A percentile compares a stretch with the other conserved stretches of the same genome.
phyloP scores from a whole-genome alignment of 2,329 filamentous ascomycete species.

The Aphanocladium album region DNA sequence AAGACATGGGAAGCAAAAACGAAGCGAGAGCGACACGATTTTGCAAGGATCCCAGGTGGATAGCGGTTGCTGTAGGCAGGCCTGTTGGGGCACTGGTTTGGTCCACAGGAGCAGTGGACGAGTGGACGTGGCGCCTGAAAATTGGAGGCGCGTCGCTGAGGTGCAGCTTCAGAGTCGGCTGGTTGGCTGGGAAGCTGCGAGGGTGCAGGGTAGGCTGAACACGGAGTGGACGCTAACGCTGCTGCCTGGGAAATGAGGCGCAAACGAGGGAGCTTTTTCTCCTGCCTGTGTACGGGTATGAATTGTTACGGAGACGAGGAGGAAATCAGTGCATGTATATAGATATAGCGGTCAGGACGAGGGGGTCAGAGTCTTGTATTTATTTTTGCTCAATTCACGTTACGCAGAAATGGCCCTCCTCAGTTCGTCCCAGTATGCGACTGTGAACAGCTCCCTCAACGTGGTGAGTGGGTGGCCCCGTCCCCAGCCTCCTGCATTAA shows the following conservation, averaged over 20 bases:
- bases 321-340: background rate
- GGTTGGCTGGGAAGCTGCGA: conserved; percentile 14
- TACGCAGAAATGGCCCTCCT: background rate
- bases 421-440: background rate
- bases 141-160: conserved; percentile 18
- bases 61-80: background rate
- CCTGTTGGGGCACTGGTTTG: background rate
- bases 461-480: background rate
- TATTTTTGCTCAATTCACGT: background rate
- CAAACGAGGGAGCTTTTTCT: background rate
- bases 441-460: background rate
- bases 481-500: background rate
- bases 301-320: background rate
- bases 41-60: conserved; percentile 7
- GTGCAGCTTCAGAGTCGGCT: background rate
- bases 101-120: background rate
- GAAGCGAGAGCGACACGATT: conserved; percentile 14
- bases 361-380: too few relatives aligned
- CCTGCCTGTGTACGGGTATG: too few relatives aligned
- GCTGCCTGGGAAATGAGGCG: conserved; percentile 21
- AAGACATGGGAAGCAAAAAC: conserved; percentile 23
- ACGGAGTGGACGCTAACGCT: conserved; percentile 3
- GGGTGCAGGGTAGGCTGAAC: conserved; percentile 10
- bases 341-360: too few relatives aligned
- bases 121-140: conserved; percentile 25